phyloP scores from a whole-genome alignment of 1,139 yeast species.

The Hanseniaspora sp. region DNA sequence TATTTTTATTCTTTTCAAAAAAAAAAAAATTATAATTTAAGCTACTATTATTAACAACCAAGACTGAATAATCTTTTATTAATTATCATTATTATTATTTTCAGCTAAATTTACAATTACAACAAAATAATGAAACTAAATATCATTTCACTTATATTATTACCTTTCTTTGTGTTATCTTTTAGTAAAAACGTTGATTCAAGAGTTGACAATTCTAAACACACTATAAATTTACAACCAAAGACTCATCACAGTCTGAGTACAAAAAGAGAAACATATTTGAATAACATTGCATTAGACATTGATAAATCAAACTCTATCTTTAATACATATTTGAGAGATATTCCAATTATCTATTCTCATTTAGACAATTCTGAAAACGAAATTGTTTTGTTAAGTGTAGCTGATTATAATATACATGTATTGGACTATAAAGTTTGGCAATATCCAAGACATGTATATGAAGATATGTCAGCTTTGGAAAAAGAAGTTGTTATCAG shows the following conservation, averaged over 20 bases:
- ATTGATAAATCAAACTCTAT: constrained; percentile 14
- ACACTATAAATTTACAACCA: not conserved
- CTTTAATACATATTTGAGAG: constrained; percentile 12
- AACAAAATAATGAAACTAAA: not conserved
- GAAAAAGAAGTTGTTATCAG: constrained; percentile 6
- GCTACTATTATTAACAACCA: too few relatives aligned
- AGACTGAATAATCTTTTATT: too few relatives aligned
- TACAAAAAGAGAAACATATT: not conserved
- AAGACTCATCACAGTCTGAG: not conserved
- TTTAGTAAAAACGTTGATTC: not conserved
- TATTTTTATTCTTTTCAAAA: too few relatives aligned
- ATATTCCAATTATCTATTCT: constrained; percentile 3
- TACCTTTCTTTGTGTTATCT: not conserved
- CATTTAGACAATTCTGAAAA: not conserved
- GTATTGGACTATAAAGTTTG: constrained; percentile 8
- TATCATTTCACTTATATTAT: not conserved
- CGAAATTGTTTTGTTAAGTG: constrained; percentile 3
- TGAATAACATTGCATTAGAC: constrained; percentile 2
- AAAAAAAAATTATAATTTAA: too few relatives aligned
- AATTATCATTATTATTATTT: too few relatives aligned
- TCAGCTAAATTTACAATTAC: too few relatives aligned
- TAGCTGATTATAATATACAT: constrained; percentile 6
- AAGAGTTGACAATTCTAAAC: constrained; percentile 2
- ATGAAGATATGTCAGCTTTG: constrained; percentile 4
- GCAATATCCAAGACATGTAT: constrained; percentile 3